Evolutionary conservation across 176 grass and related monocot genomes (phyloP), one percentile per base, ranked within the genome.

Genomic region (Musa beccarii): DNA sequence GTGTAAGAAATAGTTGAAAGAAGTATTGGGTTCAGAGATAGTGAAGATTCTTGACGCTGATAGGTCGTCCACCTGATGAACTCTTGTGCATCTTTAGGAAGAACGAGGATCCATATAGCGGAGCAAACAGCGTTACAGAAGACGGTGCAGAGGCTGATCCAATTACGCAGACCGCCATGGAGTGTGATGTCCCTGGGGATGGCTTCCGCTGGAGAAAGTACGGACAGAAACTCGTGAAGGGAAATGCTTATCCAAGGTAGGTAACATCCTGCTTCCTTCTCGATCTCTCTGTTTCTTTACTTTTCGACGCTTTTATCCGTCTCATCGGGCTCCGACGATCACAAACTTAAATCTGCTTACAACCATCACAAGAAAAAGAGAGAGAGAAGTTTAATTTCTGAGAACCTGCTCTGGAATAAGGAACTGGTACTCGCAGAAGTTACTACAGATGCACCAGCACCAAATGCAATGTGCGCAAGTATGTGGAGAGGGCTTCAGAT

Each of bases 121-220:
- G 54, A 59, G 23, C 26, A n/a, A 59, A 55, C 16, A n/a, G 54
- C 8, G 26, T 59, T 13, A 23, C 9, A 12, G 73, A 75, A 59
- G 26, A 15, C 49, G 12, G 6, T n/a, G 8, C 73, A 49, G 73
- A 75, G 8, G 24, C 54, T 43, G 54, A 75, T 16, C 59, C 73
- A 11, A 15, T 34, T 10, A 75, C 24, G 3, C 73, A 61, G 13
- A 75, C 24, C 51, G 11, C 25, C 13, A 16, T 34, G 17, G 54
- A 59, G 43, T 43, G 24, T 10, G 54, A 61, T 22, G 11, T 59
- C 53, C 29, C 73, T 8, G 73, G 73, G 10, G 73, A 75, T 43
- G 73, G 73, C 53, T 75, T 54, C 59, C 73, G 59, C 16, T 75
- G 73, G 73, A 55, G 73, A 75, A 75, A 75, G 34, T 75, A 75